Conservation (phyloP, 2,329 filamentous ascomycete species). For the Colletotrichum chrysophilum region DNA sequence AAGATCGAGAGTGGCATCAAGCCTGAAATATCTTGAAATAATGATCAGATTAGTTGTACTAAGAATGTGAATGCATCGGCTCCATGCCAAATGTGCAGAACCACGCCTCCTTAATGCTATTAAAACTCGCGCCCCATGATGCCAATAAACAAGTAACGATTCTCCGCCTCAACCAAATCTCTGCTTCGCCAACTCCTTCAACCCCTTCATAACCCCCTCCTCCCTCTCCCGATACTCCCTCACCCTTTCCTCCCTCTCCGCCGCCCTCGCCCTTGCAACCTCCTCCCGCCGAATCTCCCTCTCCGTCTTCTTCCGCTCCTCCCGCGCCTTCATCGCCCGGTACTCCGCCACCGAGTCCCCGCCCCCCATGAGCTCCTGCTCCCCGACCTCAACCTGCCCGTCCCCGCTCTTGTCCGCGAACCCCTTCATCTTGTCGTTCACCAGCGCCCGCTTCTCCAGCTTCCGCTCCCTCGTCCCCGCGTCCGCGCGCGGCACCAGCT, state of each 20-base stretch:
- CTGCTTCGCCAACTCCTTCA: slow-evolving; percentile 79
- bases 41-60: neutral
- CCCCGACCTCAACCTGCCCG: slow-evolving; percentile 60
- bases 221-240: slow-evolving; percentile 77
- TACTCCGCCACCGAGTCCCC: slow-evolving; percentile 70
- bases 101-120: neutral
- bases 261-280: slow-evolving; percentile 73
- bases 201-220: slow-evolving; percentile 81
- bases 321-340: slow-evolving; percentile 68
- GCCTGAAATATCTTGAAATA: neutral
- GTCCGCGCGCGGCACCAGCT: slow-evolving; percentile 82
- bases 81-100: neutral
- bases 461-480: slow-evolving; percentile 81
- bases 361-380: slow-evolving; percentile 79
- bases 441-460: slow-evolving; percentile 82
- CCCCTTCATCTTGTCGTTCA: slow-evolving; percentile 73
- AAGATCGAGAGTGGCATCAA: neutral
- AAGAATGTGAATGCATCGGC: neutral
- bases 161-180: slow-evolving; percentile 67
- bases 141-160: neutral
- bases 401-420: slow-evolving; percentile 64
- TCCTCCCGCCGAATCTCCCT: slow-evolving; percentile 84
- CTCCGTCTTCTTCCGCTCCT: slow-evolving; percentile 80
- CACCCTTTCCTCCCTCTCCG: slow-evolving; percentile 81
- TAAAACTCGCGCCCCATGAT: neutral